Evolutionary conservation across 129 eudicot species (phyloP), one percentile per base, ranked within the genome.

Genomic region (Calendula officinalis): DNA sequence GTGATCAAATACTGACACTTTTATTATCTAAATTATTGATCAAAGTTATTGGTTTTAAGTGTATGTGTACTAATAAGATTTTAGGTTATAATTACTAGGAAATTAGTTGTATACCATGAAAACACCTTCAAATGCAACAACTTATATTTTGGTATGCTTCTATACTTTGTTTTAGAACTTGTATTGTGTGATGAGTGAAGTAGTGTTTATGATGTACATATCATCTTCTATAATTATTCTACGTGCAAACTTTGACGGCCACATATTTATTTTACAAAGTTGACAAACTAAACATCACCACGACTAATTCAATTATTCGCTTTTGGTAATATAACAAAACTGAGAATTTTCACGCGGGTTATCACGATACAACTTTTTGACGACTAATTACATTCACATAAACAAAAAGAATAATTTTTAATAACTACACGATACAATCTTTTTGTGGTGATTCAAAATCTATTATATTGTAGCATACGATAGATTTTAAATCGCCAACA

Each of bases 401-500:
- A 3, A 42, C 9, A 63, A 34, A 56, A 39, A 48, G 11, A 43
- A n/a, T 27, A 30, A 22, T 22, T 22, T 34, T 15, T 39, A 65
- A 10, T 34, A 35, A 42, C 51, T 71, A 50, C 51, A 61, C 7
- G 4, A 50, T 51, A 62, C 62, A 39, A 56, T 14, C 62, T 48
- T 39, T 22, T 12, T 57, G 43, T 74, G 78, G 73, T 49, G 73
- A 66, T 58, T 66, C 49, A 58, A 74, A 66, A 58, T 66, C 55
- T 74, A 13, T 38, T 16, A 39, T 49, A 30, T 57, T 57, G 22
- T 62, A 63, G 36, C 52, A 72, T 64, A 66, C 32, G n/a, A 57
- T 22, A 66, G 68, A 65, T 74, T 66, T 48, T 66, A 36, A 67
- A 74, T 66, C 73, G 30, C 73, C 78, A 66, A 16, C 15, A 33